phyloP scores from a whole-genome alignment of 108 stramenopile genomes.

The Skeletonema tropicum region DNA sequence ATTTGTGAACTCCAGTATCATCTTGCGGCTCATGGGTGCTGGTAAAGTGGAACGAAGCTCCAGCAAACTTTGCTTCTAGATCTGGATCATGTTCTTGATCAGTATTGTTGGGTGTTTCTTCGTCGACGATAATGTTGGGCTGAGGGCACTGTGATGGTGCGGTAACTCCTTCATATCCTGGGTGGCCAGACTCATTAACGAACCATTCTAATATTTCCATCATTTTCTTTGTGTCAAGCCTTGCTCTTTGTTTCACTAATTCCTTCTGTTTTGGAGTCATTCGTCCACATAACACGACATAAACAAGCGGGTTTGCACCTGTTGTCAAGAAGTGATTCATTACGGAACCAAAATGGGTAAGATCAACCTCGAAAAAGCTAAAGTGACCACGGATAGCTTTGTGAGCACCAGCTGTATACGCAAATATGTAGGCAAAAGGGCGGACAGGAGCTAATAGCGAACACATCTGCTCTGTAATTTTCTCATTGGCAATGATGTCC shows the following conservation, averaged over 20 bases:
- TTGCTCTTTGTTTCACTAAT: neutral
- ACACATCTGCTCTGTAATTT: neutral
- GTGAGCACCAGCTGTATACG: neutral
- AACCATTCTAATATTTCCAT: slow-evolving; percentile 16
- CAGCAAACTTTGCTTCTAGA: slow-evolving; percentile 6
- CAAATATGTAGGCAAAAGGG: neutral
- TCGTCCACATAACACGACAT: neutral
- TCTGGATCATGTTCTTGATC: slow-evolving; percentile 15
- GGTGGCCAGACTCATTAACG: slow-evolving; percentile 28
- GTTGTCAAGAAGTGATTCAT: neutral
- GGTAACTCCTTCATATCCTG: slow-evolving; percentile 6
- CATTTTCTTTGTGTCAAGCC: neutral
- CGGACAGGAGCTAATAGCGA: neutral
- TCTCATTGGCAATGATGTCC: neutral
- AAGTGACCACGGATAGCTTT: neutral
- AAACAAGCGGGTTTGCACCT: neutral
- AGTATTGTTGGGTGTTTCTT: slow-evolving; percentile 12
- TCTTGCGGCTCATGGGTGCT: slow-evolving; percentile 9
- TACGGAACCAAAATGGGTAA: neutral
- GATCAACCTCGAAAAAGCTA: neutral
- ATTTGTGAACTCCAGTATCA: slow-evolving; percentile 9
- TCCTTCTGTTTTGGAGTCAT: neutral
- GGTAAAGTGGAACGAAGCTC: slow-evolving; percentile 16
- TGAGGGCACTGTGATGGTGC: slow-evolving; percentile 16
- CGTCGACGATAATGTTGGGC: slow-evolving; percentile 8